Conservation (phyloP, 1,139 yeast genomes). For the Zygosaccharomyces pseudobailii region DNA sequence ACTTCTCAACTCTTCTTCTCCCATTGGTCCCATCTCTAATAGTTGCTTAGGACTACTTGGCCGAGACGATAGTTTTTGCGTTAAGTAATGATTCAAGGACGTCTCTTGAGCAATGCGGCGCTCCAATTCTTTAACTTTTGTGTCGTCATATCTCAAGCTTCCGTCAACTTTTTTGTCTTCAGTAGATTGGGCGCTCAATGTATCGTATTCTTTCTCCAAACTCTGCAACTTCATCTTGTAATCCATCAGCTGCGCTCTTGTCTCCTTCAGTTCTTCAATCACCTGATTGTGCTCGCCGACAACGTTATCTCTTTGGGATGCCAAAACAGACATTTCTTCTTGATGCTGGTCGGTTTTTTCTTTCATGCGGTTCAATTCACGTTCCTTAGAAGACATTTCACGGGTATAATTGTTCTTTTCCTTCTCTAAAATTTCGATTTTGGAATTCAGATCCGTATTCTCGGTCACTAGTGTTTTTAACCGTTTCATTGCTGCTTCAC, state of each 20-base stretch:
- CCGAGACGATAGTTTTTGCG: constrained; percentile 19
- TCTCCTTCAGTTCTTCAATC: constrained; percentile 18
- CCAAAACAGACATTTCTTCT: constrained; percentile 23
- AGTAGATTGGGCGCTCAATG: constrained; percentile 24
- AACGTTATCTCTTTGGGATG: constrained; percentile 31
- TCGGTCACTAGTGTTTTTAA: constrained; percentile 46
- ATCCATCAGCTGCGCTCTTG: constrained; percentile 25
- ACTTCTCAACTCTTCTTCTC: constrained; percentile 38
- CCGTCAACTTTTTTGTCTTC: constrained; percentile 10
- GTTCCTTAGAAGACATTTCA: constrained; percentile 38
- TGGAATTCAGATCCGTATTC: constrained; percentile 42
- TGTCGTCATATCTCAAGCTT: constrained; percentile 1
- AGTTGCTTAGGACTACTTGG: not conserved
- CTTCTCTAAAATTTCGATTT: constrained; percentile 37
- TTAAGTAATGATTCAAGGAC: constrained; percentile 27
- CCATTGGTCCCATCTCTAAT: constrained; percentile 8
- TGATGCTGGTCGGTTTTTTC: constrained; percentile 28
- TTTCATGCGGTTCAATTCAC: constrained; percentile 34
- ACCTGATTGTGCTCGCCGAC: constrained; percentile 18
- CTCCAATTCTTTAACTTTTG: constrained; percentile 27
- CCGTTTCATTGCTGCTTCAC: constrained; percentile 38
- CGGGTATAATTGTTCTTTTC: constrained; percentile 38
- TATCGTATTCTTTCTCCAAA: constrained; percentile 29
- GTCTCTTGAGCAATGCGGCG: constrained; percentile 27
- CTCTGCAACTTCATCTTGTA: constrained; percentile 26